Percentiles rank a stretch among this genome's conserved stretches.
These are phyloP conservation scores for Pseudogymnoascus sp. DNA, from an alignment of 2,329 filamentous ascomycete genomes.

Conservation along the genomic window DNA sequence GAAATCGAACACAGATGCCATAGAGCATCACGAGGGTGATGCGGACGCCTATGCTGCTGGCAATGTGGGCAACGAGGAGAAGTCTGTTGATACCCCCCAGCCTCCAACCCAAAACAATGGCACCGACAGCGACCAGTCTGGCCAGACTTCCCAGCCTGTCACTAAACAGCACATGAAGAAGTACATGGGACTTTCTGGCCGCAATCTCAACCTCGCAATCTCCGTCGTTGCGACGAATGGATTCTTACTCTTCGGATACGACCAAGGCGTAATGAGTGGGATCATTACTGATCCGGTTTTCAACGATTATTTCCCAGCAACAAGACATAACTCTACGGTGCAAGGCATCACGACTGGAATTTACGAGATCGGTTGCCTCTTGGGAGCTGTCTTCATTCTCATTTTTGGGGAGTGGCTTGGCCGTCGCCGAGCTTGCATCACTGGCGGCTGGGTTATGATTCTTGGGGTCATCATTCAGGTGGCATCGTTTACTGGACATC, in stretches of 20 bases:
- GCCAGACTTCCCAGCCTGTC: not conserved
- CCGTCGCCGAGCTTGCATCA: slow-evolving; percentile 79
- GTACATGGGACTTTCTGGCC: not conserved
- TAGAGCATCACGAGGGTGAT: not conserved
- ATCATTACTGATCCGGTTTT: slow-evolving; percentile 75
- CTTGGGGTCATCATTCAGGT: slow-evolving; percentile 76
- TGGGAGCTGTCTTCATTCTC: slow-evolving; percentile 79
- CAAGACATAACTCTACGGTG: slow-evolving; percentile 75
- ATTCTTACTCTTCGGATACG: slow-evolving; percentile 86
- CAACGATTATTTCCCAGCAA: slow-evolving; percentile 68
- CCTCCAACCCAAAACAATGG: not conserved
- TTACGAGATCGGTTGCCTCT: slow-evolving; percentile 84
- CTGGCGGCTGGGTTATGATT: slow-evolving; percentile 83
- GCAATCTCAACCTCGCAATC: not conserved
- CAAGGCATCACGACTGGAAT: slow-evolving; percentile 98
- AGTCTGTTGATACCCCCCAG: not conserved
- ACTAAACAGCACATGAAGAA: not conserved
- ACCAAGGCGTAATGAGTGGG: slow-evolving; percentile 81
- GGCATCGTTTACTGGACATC: slow-evolving; percentile 59
- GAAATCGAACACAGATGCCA: not conserved
- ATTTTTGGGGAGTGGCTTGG: slow-evolving; percentile 87
- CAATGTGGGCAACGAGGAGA: not conserved
- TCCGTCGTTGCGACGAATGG: slow-evolving; percentile 74
- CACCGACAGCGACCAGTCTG: not conserved
- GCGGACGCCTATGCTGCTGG: not conserved